Conservation (phyloP, 441 rosid genomes). For the Erodium chrysanthum region DNA sequence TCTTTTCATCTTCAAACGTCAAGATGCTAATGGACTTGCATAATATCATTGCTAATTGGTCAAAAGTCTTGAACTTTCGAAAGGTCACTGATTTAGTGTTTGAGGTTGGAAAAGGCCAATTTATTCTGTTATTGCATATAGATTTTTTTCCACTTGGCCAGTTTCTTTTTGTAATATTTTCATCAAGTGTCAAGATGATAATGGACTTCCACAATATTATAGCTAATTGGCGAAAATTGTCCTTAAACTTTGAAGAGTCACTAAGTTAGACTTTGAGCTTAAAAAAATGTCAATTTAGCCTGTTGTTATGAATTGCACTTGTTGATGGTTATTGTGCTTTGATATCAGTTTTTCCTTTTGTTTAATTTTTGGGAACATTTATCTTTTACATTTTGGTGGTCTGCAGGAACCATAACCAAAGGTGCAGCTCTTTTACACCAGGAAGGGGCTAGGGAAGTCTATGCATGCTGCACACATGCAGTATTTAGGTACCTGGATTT, state of each 20-base stretch:
- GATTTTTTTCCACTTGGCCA: too few relatives aligned
- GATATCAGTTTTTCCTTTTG: background rate
- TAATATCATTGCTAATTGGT: background rate
- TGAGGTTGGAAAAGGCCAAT: too few relatives aligned
- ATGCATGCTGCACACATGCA: constrained; percentile 92
- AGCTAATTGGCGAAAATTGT: too few relatives aligned
- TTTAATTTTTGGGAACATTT: background rate
- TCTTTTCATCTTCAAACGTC: too few relatives aligned
- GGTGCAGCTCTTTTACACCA: constrained; percentile 91
- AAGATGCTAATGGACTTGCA: background rate
- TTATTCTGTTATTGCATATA: too few relatives aligned
- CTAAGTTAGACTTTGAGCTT: too few relatives aligned
- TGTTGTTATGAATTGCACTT: background rate
- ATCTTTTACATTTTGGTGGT: background rate
- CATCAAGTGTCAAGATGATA: background rate
- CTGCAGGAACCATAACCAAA: constrained; percentile 71
- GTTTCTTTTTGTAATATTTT: background rate
- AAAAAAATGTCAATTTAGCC: too few relatives aligned
- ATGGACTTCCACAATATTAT: background rate
- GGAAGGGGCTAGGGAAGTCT: constrained; percentile 94
- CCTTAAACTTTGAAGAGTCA: too few relatives aligned
- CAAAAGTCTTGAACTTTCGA: too few relatives aligned
- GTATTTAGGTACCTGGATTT: constrained; percentile 59
- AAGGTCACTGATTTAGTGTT: too few relatives aligned
- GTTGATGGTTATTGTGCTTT: background rate